Base-by-base conservation (phyloP, 495 filamentous ascomycete genomes). In the Aspergillus baeticus region DNA sequence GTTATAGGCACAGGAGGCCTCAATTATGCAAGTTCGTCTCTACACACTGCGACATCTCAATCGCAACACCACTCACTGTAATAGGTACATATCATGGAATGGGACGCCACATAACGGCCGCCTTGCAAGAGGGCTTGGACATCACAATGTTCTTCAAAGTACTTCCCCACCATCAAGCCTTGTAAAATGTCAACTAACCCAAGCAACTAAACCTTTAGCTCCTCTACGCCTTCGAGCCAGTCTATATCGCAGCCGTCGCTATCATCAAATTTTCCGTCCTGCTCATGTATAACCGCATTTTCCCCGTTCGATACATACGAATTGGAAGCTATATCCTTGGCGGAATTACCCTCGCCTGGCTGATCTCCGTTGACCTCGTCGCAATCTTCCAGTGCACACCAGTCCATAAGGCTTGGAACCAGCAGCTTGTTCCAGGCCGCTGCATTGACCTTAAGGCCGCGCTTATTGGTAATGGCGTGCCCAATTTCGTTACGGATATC, bases 361-460 rank as follows among this genome's bases (percentile, higher is more conserved):
- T 53, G 13, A 48, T 59, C 18, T 47, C 56, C 2, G 42, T 54
- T 49, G 56, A 53, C 14, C 49, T 53, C 10, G 41, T 59, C n/a
- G 49, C 49, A 10, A 59, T 59, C 33, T 59, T 59, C 41, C 53
- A 56, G 18, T 56, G 53, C 34, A 56, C 35, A 1, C 53, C 53
- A 10, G 34, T 56, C 3, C 10, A 15, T 29, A 56, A 49, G 43
- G 43, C 33, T 7, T 55, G 33, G 26, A 49, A 56, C 18, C 43
- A 14, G 13, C 10, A 8, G n/a, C 34, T 56, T n/a, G n/a, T n/a
- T 17, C 53, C 43, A 3, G 53, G 43, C 10, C 43, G 15, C 36
- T 56, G 53, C 29, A 48, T 56, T 8, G n/a, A 48, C 44, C 43
- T 56, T 17, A 56, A 48, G n/a, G 44, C 26, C 13, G 43, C 43